Evolutionary conservation across 345 rosid species (phyloP).

Genomic region (Erucastrum elatum): DNA sequence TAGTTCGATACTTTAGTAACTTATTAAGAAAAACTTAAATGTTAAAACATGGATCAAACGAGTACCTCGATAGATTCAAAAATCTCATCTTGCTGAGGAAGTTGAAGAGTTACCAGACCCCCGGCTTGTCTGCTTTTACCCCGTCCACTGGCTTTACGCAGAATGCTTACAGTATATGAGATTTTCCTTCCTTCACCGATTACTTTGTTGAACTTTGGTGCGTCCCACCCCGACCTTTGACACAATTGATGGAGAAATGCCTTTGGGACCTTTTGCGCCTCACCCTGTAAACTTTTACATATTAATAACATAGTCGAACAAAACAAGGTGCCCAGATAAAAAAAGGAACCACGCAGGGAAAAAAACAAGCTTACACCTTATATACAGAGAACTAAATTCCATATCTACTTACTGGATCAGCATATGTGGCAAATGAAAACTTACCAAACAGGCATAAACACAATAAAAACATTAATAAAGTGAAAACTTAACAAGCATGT

Average conservation of each 20-base stretch:
- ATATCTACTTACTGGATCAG: conserved; percentile 21
- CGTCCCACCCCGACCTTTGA: conserved; percentile 91
- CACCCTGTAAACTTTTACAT: conserved; percentile 56
- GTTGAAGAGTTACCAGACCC: conserved; percentile 76
- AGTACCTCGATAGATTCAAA: conserved; percentile 74
- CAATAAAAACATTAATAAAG: not conserved
- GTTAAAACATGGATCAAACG: conserved; percentile 3
- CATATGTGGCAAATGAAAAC: conserved; percentile 14
- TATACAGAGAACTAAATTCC: not conserved
- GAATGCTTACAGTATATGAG: conserved; percentile 68
- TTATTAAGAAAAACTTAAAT: not conserved
- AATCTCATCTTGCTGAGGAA: conserved; percentile 60
- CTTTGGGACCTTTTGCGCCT: conserved; percentile 68
- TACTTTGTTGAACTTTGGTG: conserved; percentile 82
- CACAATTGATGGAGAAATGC: conserved; percentile 91
- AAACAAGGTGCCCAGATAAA: not conserved
- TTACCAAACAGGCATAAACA: not conserved
- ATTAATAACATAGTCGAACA: not conserved
- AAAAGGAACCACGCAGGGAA: not conserved
- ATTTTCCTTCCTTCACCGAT: conserved; percentile 46
- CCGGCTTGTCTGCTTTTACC: conserved; percentile 94
- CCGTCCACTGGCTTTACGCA: conserved; percentile 87
- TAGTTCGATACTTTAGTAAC: conserved; percentile 10
- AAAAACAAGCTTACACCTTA: not conserved
- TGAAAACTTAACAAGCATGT: not conserved